Evolutionary conservation across 2,329 filamentous ascomycete genomes (phyloP), one percentile per base, ranked within the genome.

Genomic region (Alternaria brassicicola): DNA sequence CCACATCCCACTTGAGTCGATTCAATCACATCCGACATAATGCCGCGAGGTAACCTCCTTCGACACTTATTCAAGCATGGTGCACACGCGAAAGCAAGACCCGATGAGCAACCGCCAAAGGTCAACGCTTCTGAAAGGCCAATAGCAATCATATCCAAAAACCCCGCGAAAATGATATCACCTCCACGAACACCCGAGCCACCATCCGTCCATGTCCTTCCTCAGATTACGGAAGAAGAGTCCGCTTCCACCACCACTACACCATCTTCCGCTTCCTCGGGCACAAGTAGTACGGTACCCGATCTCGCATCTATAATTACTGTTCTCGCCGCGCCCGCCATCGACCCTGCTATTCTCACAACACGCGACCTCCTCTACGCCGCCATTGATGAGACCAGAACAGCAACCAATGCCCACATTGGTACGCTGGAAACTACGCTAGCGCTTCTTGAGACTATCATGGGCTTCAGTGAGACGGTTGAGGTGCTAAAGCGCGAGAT

Each of bases 21-120:
- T 2, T n/a, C 15, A 15, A 35, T 19, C 17, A 7, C 13, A 23
- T 12, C 28, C 19, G 13, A 28, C 12, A 38, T 23, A 1, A 65
- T 66, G 61, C 35, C 58, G 12, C 53, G 36, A 2, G 49, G 42
- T 21, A 62, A 9, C 19, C 48, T 68, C 1, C 42, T 69, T 2
- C 65, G 61, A 21, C 61, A 64, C 38, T 55, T 67, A 26, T 68
- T 69, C 42, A 64, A 61, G 23, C 55, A 64, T 17, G 46, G 53
- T 8, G 12, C 52, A 5, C 42, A 61, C 15, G 17, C 26, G 2
- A 61, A 23, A 28, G 13, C 49, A 26, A 38, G 25, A 19, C 8
- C 8, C 39, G 39, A 54, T 33, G 30, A 31, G 43, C 38, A 28
- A 10, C 10, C 28, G 33, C 21, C 7, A n/a, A 19, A 33, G 7